These are phyloP conservation scores for Pseudotulostoma volvatum DNA, from an alignment of 495 filamentous ascomycete species.

Conservation along the genomic window DNA sequence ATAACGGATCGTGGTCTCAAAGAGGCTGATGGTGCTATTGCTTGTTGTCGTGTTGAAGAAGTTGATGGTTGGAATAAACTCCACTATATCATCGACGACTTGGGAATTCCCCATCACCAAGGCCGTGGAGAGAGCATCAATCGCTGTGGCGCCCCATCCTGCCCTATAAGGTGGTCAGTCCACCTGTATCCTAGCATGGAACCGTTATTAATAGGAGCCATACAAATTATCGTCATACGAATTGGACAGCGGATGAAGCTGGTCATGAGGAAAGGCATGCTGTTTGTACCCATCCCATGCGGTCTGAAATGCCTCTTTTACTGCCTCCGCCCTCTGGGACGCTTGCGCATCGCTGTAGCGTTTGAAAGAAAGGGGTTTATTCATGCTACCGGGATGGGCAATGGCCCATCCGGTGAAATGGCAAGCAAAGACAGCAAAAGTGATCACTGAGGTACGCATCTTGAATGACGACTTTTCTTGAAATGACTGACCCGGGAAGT, in stretches of 20 bases:
- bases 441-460: too few relatives aligned
- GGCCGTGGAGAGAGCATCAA: conserved; percentile 72
- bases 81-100: conserved; percentile 50
- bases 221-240: conserved; percentile 52
- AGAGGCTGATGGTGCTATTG: conserved; percentile 46
- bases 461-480: too few relatives aligned
- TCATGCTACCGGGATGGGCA: not conserved
- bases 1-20: conserved; percentile 86
- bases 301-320: conserved; percentile 58
- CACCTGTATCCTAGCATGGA: too few relatives aligned
- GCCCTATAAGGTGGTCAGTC: conserved; percentile 44
- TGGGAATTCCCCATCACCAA: conserved; percentile 56
- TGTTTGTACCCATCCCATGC: conserved; percentile 71
- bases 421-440: not conserved
- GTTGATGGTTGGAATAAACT: conserved; percentile 51
- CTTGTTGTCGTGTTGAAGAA: conserved; percentile 46
- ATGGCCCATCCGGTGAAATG: not conserved
- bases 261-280: conserved; percentile 69
- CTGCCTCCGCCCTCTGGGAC: conserved; percentile 34
- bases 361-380: not conserved
- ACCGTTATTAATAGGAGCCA: too few relatives aligned
- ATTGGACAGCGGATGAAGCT: conserved; percentile 53
- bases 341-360: not conserved
- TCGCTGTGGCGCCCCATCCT: conserved; percentile 72
- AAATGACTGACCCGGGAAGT: too few relatives aligned